Percentiles rank a stretch among this genome's conserved stretches.
Conservation (phyloP, 1,139 yeast genomes). For the Diutina catenulata region DNA sequence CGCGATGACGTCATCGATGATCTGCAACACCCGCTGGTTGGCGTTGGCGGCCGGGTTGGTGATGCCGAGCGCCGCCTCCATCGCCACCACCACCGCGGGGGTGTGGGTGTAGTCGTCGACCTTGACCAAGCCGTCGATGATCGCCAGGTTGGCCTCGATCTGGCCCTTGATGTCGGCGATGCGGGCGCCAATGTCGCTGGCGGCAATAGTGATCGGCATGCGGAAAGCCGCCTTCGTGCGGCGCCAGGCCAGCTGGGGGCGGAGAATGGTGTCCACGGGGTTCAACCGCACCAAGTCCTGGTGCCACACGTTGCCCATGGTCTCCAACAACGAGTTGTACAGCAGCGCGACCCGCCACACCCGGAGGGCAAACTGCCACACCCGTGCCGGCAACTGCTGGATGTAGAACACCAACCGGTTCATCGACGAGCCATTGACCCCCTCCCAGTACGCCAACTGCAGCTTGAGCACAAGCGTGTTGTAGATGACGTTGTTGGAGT, state of each 20-base stretch:
- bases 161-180: neutral
- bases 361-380: neutral
- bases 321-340: neutral
- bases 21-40: neutral
- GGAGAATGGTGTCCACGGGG: neutral
- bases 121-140: neutral
- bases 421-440: neutral
- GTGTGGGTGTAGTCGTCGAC: neutral
- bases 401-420: neutral
- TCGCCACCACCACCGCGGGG: neutral
- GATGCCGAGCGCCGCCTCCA: conserved; percentile 1
- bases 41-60: neutral
- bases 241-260: neutral
- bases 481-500: neutral
- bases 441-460: conserved; percentile 3
- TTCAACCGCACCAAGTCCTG: neutral
- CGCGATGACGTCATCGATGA: neutral
- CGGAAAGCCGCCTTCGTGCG: neutral
- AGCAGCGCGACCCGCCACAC: neutral
- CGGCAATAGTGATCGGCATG: neutral
- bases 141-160: neutral
- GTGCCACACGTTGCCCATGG: neutral
- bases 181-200: neutral
- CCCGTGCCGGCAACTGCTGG: neutral
- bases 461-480: neutral